Conservation (phyloP, 352 stramenopile genomes). For the Phytophthora cajani region DNA sequence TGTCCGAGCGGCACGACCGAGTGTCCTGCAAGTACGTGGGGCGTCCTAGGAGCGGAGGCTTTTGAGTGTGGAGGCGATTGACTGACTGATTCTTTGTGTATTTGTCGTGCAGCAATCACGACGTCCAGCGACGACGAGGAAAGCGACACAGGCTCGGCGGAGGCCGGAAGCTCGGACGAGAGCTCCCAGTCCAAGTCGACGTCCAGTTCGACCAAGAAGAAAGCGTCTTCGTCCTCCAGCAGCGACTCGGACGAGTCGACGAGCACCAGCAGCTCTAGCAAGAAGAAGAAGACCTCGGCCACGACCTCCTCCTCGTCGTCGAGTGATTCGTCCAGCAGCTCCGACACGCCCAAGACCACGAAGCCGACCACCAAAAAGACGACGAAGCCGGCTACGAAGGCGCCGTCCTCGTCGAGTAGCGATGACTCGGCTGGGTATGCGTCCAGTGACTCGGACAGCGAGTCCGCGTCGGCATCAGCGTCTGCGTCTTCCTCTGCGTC, state of each 20-base stretch:
- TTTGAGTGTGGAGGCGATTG: neutral
- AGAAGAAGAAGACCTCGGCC: slow-evolving; percentile 30
- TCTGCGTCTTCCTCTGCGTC: slow-evolving; percentile 15
- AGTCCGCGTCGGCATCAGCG: slow-evolving; percentile 20
- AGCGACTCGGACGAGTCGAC: slow-evolving; percentile 39
- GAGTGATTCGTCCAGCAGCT: slow-evolving; percentile 27
- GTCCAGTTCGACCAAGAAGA: slow-evolving; percentile 30
- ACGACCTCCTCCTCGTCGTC: slow-evolving; percentile 28
- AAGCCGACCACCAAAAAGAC: slow-evolving; percentile 38
- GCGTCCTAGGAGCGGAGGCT: neutral
- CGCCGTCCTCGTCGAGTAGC: slow-evolving; percentile 37
- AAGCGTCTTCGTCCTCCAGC: slow-evolving; percentile 36
- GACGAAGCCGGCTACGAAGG: slow-evolving; percentile 31
- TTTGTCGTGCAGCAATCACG: slow-evolving; percentile 20
- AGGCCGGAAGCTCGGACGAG: slow-evolving; percentile 21
- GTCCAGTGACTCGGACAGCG: slow-evolving; percentile 21
- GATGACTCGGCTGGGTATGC: slow-evolving; percentile 17
- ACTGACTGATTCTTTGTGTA: slow-evolving; percentile 1
- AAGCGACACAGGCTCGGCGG: slow-evolving; percentile 28
- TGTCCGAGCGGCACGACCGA: slow-evolving; percentile 49
- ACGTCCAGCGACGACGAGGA: slow-evolving; percentile 17
- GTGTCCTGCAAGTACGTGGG: slow-evolving; percentile 45
- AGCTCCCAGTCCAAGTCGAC: slow-evolving; percentile 13
- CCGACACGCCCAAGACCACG: slow-evolving; percentile 28
- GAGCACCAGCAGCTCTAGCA: slow-evolving; percentile 23